Conservation (phyloP, 768 basidiomycete species). For the Boletus sp. region DNA sequence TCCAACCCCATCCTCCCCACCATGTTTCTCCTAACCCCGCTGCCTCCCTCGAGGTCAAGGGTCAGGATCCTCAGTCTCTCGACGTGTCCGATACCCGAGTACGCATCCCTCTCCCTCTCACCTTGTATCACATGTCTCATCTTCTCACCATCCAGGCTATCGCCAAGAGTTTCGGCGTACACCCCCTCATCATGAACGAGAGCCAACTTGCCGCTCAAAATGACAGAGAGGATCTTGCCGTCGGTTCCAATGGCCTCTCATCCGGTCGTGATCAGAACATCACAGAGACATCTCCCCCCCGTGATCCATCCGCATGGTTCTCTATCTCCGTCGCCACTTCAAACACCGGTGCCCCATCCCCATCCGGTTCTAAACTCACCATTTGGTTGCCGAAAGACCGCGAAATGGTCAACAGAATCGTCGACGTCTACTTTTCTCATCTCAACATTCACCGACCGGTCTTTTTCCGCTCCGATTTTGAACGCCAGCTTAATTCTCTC, state of each 20-base stretch:
- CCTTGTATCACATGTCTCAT: constrained; percentile 2
- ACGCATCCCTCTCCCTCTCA: not conserved
- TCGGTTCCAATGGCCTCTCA: constrained; percentile 67
- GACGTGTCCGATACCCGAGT: constrained; percentile 75
- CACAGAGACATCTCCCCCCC: constrained; percentile 53
- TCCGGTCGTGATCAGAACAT: constrained; percentile 67
- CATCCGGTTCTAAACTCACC: constrained; percentile 31
- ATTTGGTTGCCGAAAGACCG: constrained; percentile 80
- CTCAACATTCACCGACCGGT: constrained; percentile 83
- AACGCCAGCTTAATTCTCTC: constrained; percentile 59
- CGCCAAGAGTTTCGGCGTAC: constrained; percentile 78
- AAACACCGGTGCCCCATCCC: constrained; percentile 25
- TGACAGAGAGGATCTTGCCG: constrained; percentile 74
- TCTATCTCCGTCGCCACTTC: constrained; percentile 52
- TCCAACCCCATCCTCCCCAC: constrained; percentile 29
- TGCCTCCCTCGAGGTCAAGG: constrained; percentile 49
- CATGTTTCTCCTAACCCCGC: constrained; percentile 19
- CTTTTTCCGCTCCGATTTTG: constrained; percentile 66
- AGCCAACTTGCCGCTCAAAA: constrained; percentile 50
- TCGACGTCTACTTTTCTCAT: constrained; percentile 70
- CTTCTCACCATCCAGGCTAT: constrained; percentile 44
- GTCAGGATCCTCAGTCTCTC: constrained; percentile 75
- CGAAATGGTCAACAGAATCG: constrained; percentile 56
- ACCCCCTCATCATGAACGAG: constrained; percentile 64
- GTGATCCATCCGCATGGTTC: constrained; percentile 63